Evolutionary conservation across 2,329 filamentous ascomycete species (phyloP), one percentile per base, ranked within the genome.

Genomic region (Chalaropsis ovoidea): DNA sequence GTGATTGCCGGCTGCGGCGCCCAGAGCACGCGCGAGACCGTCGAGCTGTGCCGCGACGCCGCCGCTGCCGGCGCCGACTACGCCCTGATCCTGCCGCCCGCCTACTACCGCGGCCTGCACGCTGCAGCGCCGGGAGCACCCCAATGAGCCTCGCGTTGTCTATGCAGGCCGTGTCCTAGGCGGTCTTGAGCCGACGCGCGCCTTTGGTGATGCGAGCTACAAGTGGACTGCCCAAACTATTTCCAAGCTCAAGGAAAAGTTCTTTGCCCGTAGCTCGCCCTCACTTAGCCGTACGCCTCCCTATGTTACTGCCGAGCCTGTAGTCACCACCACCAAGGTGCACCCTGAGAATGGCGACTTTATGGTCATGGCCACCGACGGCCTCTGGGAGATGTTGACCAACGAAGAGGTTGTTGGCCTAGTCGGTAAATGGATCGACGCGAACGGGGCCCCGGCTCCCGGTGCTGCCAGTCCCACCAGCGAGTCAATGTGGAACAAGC

Each of bases 381-480:
- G 94, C 3, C 81, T 99, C 0, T 99, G 94, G 94, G 94, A 99
- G 77, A 97, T 97, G 94, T 81, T 99, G 68, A 96, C 90, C 61
- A 99, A 97, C 72, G 94, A 99, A 73, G 94, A 99, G 78, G 94
- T 96, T 0, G 89, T 99, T 62, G 94, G 94, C 0, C 83, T 99
- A 1, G 94, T 99, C 3, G 95, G 93, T 17, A 90, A 95, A 75
- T 99, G 94, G 94, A 85, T 99, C 61, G 94, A 99, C 74, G 85
- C 84, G 24, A 88, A 96, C 73, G 77, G 78, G 43, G 62, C 72
- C 71, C 74, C 72, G 66, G 76, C 74, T 62, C 73, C 75, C 2
- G 77, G 78, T 56, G 78, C 75, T 67, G 86, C 76, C 81, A 77
- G 2, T 94, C 68, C 85, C 7, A 89, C 87, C 81, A 76, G 90